Base-by-base conservation (phyloP, 495 filamentous ascomycete genomes). In the Cudoniella acicularis region DNA sequence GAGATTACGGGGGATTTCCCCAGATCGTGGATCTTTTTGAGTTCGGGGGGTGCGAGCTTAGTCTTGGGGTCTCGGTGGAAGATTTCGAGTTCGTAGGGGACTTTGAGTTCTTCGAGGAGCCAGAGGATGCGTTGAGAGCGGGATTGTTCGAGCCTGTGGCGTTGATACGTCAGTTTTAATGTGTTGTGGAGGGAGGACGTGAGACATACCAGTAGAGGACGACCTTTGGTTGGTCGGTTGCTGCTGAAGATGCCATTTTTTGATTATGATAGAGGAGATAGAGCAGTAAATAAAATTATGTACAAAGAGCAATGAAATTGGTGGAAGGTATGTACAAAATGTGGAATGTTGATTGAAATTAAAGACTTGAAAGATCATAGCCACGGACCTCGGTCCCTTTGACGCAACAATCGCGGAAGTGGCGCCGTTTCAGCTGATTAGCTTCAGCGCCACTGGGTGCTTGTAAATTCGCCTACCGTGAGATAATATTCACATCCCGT, bases 81-180 rank as follows among this genome's bases (percentile, higher is more conserved):
- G 49, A 81, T 81, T 62, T 90, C 83, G 52, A 96, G 70, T 52
- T 89, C 81, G 74, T 93, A 96, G 49, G 84, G 73, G 24, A 96
- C 53, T n/a, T 83, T 75, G 53, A 94, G 83, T 62, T 94, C 91
- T 71, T 94, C 88, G 51, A 96, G 83, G 42, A 97, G 84, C 91
- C 90, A 96, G 45, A 93, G 77, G 61, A 96, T 88, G 48, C 91
- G 86, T 60, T 96, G 90, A 52, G 89, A 83, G 56, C 92, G 90
- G 42, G 89, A 92, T 56, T 84, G 71, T 54, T 90, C 79, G 52
- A 91, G 85, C 89, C 89, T 90, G 60, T n/a, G n/a, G n/a, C n/a
- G n/a, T n/a, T n/a, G n/a, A n/a, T n/a, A n/a, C n/a, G n/a, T n/a
- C n/a, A n/a, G n/a, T n/a, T n/a, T n/a, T n/a, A n/a, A n/a, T n/a